phyloP scores from a whole-genome alignment of 805 yeast species.

The Kazachstania martiniae region DNA sequence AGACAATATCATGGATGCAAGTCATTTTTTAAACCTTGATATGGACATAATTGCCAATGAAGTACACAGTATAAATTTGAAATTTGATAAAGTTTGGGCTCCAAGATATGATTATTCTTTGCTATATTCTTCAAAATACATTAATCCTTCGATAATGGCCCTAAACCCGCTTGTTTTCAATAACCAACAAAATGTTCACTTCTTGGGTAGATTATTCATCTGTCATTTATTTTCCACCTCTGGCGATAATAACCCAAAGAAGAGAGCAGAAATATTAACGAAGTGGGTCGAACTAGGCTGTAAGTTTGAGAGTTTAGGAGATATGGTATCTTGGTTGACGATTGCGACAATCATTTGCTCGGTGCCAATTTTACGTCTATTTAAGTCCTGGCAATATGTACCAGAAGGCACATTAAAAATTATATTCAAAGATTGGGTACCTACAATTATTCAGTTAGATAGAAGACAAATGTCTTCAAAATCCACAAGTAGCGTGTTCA shows the following conservation, averaged over 20 bases:
- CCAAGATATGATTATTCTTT: conserved; percentile 71
- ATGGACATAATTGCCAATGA: conserved; percentile 47
- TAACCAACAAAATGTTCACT: conserved; percentile 56
- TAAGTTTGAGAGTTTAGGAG: conserved; percentile 66
- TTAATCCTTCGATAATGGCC: conserved; percentile 25
- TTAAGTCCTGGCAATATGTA: conserved; percentile 65
- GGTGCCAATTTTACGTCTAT: conserved; percentile 65
- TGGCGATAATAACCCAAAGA: too few relatives aligned
- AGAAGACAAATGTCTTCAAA: conserved; percentile 55
- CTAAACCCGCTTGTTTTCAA: conserved; percentile 73
- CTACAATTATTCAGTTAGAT: conserved; percentile 81
- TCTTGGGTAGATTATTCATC: conserved; percentile 57
- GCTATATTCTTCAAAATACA: conserved; percentile 39
- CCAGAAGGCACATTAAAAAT: conserved; percentile 46
- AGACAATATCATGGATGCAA: conserved; percentile 24
- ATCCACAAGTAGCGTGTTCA: conserved; percentile 43
- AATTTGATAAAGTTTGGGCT: conserved; percentile 62
- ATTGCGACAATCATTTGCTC: conserved; percentile 77
- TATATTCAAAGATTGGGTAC: conserved; percentile 80
- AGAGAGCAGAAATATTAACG: conserved; percentile 55
- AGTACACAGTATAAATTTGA: conserved; percentile 55
- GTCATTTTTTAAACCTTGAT: conserved; percentile 45
- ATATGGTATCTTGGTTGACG: conserved; percentile 91
- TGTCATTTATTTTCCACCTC: conserved; percentile 49
- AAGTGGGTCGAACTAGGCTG: conserved; percentile 85